phyloP scores from a whole-genome alignment of 805 yeast species.

The Yamadazyma tumulicola region DNA sequence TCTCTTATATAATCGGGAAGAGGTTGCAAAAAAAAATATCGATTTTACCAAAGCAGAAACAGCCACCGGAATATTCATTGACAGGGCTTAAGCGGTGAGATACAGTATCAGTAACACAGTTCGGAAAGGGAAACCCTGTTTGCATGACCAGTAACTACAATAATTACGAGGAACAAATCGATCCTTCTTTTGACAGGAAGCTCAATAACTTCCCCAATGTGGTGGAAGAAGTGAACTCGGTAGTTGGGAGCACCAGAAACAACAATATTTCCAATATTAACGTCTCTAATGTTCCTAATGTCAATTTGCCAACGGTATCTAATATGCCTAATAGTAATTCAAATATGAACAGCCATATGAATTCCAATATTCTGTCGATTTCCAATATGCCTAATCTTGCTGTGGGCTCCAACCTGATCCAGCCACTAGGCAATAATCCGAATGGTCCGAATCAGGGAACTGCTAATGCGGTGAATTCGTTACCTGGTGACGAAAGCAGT shows the following conservation, averaged over 20 bases:
- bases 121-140: not conserved
- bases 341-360: too few species aligned
- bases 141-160: conserved; percentile 14
- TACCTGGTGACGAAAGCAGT: too few species aligned
- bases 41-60: too few species aligned
- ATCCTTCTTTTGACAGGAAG: conserved; percentile 25
- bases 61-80: too few species aligned
- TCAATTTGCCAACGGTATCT: conserved; percentile 4
- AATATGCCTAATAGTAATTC: too few species aligned
- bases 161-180: conserved; percentile 23
- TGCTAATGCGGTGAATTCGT: too few species aligned
- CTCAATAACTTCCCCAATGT: conserved; percentile 8
- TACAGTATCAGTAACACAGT: too few species aligned
- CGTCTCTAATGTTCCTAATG: conserved; percentile 3
- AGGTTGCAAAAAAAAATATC: not conserved
- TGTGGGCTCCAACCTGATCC: too few species aligned
- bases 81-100: too few species aligned
- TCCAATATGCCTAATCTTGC: too few species aligned
- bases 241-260: conserved; percentile 10
- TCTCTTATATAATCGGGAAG: conserved; percentile 9
- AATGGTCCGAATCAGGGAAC: not conserved
- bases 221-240: conserved; percentile 22
- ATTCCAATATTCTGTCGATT: too few species aligned
- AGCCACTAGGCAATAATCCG: not conserved
- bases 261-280: not conserved